phyloP scores from a whole-genome alignment of 2,329 filamentous ascomycete species.

The Hansfordia pulvinata region DNA sequence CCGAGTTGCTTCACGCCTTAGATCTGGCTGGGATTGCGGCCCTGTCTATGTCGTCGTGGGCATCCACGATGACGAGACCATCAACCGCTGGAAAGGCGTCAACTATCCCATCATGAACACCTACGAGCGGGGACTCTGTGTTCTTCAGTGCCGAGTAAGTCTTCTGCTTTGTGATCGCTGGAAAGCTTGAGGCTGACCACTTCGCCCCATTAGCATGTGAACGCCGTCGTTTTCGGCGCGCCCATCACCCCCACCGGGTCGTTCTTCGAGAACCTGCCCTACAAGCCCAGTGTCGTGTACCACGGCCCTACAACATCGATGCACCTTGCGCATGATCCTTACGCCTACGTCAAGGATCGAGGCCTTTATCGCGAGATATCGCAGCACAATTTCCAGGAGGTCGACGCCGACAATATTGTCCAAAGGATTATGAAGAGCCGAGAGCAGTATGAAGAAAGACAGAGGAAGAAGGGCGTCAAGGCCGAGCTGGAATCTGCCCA shows the following conservation, averaged over 20 bases:
- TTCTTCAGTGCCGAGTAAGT: conserved; percentile 80
- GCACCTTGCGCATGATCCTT: conserved; percentile 66
- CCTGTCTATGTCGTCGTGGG: conserved; percentile 85
- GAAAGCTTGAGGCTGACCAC: conserved; percentile 6
- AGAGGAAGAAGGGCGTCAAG: conserved; percentile 83
- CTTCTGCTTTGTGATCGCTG: conserved; percentile 1
- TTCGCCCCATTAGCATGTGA: conserved; percentile 52
- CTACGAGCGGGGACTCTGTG: conserved; percentile 88
- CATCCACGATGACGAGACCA: conserved; percentile 86
- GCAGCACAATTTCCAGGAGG: conserved; percentile 65
- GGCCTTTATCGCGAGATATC: conserved; percentile 74
- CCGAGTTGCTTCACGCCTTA: conserved; percentile 46
- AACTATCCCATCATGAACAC: conserved; percentile 99
- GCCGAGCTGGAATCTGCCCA: conserved; percentile 58
- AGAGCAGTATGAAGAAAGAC: conserved; percentile 79
- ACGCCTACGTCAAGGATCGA: conserved; percentile 66
- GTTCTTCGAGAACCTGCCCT: conserved; percentile 65
- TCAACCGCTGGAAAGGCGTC: conserved; percentile 92
- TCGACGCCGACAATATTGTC: conserved; percentile 89
- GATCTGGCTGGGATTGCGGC: conserved; percentile 59
- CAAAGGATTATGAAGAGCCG: conserved; percentile 78
- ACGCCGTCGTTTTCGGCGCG: conserved; percentile 78
- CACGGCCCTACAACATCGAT: conserved; percentile 95
- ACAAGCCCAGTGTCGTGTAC: conserved; percentile 72
- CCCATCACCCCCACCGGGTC: conserved; percentile 73